A percentile compares a stretch with the other conserved stretches of the same genome.
Evolutionary conservation across 2,329 filamentous ascomycete genomes (phyloP).

Genomic region (Hypoxylon sp.): DNA sequence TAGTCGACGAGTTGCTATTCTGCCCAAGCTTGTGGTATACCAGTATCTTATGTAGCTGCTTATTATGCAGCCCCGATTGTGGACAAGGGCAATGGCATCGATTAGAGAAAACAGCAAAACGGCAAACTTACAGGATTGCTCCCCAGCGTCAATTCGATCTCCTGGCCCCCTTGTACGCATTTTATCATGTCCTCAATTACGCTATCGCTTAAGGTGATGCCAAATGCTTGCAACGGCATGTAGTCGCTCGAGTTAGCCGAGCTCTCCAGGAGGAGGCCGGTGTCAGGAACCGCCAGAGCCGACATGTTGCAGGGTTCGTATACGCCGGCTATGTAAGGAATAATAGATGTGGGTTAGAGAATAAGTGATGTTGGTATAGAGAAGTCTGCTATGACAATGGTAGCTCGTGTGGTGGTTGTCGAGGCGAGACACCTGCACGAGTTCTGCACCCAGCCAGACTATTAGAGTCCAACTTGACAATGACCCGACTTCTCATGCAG

Average conservation of each 20-base stretch:
- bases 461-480: conserved; percentile 54
- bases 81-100: conserved; percentile 29
- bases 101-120: conserved; percentile 32
- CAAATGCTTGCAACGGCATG: conserved; percentile 69
- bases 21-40: conserved; percentile 3
- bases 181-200: conserved; percentile 75
- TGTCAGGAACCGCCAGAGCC: conserved; percentile 69
- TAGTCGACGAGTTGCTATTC: conserved; percentile 1
- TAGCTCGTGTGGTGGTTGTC: conserved; percentile 37
- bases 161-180: conserved; percentile 69
- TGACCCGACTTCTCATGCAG: conserved; percentile 53
- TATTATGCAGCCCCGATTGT: conserved; percentile 32
- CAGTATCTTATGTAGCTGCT: conserved; percentile 3
- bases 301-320: conserved; percentile 60
- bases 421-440: conserved; percentile 50
- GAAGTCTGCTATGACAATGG: conserved; percentile 32
- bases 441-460: conserved; percentile 55
- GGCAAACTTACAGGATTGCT: conserved; percentile 69
- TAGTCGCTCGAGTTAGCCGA: conserved; percentile 61
- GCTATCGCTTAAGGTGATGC: conserved; percentile 69
- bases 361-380: conserved; percentile 22
- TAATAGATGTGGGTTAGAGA: conserved; percentile 18
- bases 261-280: conserved; percentile 70
- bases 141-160: conserved; percentile 71
- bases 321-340: conserved; percentile 24